phyloP scores from a whole-genome alignment of 768 basidiomycete species.

The Tulasnella sp. region DNA sequence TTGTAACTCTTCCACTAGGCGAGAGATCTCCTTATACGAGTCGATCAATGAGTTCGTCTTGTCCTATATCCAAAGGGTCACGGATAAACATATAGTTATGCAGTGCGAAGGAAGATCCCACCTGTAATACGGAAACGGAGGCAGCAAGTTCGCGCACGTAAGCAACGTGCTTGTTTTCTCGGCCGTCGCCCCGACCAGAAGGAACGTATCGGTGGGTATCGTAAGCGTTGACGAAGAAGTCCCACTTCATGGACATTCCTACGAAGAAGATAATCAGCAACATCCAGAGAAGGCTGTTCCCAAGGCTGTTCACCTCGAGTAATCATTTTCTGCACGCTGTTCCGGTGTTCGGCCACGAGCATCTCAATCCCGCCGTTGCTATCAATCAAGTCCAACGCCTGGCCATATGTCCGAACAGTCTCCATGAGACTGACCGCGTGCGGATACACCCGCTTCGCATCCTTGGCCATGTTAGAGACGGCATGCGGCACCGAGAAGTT shows the following conservation, averaged over 20 bases:
- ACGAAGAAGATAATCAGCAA: neutral
- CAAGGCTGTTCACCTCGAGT: constrained; percentile 51
- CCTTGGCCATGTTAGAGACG: constrained; percentile 94
- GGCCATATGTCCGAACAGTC: constrained; percentile 94
- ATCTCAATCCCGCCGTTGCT: constrained; percentile 85
- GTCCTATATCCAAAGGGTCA: constrained; percentile 41
- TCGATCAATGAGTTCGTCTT: constrained; percentile 93
- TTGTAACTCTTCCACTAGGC: constrained; percentile 75
- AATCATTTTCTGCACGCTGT: constrained; percentile 90
- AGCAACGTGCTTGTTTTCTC: constrained; percentile 81
- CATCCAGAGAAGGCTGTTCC: neutral
- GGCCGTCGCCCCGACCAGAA: constrained; percentile 47
- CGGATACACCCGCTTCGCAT: constrained; percentile 95
- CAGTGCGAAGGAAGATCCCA: constrained; percentile 26
- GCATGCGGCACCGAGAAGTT: constrained; percentile 92
- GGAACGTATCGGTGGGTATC: constrained; percentile 69
- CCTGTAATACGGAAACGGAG: constrained; percentile 83
- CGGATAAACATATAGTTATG: no score
- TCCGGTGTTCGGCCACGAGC: constrained; percentile 89
- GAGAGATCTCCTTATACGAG: constrained; percentile 73
- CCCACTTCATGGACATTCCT: constrained; percentile 97
- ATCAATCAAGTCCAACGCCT: constrained; percentile 87
- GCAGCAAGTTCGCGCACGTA: constrained; percentile 95
- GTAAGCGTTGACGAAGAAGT: constrained; percentile 91
- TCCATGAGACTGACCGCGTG: constrained; percentile 98